Base-by-base conservation (phyloP, 202 grass and related monocot species). In the Bolboschoenoplectus hybrid region DNA sequence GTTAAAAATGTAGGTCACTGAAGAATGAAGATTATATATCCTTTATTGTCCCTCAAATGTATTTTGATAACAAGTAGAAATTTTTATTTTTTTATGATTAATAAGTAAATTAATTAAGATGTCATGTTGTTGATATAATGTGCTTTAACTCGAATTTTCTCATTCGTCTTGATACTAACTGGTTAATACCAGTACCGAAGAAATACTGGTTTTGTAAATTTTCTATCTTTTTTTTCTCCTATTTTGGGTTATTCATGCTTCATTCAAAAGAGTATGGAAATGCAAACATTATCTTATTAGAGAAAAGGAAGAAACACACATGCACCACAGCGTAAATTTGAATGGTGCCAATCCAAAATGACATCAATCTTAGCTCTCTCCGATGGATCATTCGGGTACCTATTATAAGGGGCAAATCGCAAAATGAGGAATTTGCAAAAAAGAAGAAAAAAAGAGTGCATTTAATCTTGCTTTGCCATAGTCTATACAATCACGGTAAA, bases 311-410 rank as follows among this genome's bases (percentile, higher is more conserved):
- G 1, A 26, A 26, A 32, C 34, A 76, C 51, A 97, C 91, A 82
- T 92, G 94, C 74, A 87, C 92, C 92, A 79, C 77, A 86, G 9
- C 90, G 91, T 69, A 97, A 82, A 85, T 94, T 97, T 0, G 90
- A 87, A 74, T 94, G 94, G 88, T 97, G 94, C 92, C 94, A 97
- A 89, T 97, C 94, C 87, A 97, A 92, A 74, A 94, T 84, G 5
- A 90, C 87, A 40, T 97, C 87, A 61, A 94, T 56, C 85, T 94
- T 92, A 6, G 94, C 94, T 92, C 90, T 92, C 11, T 56, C 88
- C 36, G 86, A 84, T 44, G 93, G 84, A 85, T 97, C 92, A 2
- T 84, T 67, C 0, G 94, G 92, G 70, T 97, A 97, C 94, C 92
- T 97, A 63, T 36, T 32, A 20, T 0, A 26, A 16, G 17, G 72